Evolutionary conservation across 108 stramenopile genomes (phyloP).

Genomic region (Tribonema minus): DNA sequence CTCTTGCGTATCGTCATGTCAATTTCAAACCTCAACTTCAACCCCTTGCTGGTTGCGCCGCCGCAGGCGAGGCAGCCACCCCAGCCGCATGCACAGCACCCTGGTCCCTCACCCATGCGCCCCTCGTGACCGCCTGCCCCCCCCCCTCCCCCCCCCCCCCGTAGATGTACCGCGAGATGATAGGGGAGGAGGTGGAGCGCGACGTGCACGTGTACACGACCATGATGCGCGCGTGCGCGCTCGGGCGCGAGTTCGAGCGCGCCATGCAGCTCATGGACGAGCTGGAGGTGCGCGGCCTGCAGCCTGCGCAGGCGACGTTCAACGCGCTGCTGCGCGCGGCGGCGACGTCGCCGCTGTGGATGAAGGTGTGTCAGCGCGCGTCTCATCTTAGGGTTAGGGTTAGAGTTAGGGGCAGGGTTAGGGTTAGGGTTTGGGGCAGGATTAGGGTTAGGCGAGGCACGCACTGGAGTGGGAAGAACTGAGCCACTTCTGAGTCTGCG

Average conservation of each 20-base stretch:
- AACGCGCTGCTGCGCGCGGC: slow-evolving; percentile 8
- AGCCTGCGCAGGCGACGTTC: slow-evolving; percentile 2
- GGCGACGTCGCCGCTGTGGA: slow-evolving; percentile 22
- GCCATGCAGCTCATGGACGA: slow-evolving; percentile 7
- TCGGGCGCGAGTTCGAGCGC: slow-evolving; percentile 1
- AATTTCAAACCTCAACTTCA: neutral
- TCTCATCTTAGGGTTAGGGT: neutral
- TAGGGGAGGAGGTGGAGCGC: slow-evolving; percentile 9
- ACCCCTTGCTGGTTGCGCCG: neutral
- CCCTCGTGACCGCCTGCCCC: neutral
- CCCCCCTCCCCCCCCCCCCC: neutral
- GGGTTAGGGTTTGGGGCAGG: neutral
- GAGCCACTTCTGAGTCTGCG: neutral
- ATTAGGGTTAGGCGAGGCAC: too few species aligned
- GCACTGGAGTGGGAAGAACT: neutral
- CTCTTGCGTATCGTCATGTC: neutral
- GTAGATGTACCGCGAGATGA: slow-evolving; percentile 5
- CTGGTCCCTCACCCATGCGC: neutral
- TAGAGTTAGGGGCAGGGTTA: neutral
- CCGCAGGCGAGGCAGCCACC: neutral
- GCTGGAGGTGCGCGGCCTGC: slow-evolving; percentile 12
- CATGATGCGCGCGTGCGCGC: slow-evolving; percentile 18
- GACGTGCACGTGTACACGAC: slow-evolving; percentile 30
- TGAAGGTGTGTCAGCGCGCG: neutral
- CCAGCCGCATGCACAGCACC: neutral